Base-by-base conservation (phyloP, 306 rosid genomes). In the Leucaena leucocephala region DNA sequence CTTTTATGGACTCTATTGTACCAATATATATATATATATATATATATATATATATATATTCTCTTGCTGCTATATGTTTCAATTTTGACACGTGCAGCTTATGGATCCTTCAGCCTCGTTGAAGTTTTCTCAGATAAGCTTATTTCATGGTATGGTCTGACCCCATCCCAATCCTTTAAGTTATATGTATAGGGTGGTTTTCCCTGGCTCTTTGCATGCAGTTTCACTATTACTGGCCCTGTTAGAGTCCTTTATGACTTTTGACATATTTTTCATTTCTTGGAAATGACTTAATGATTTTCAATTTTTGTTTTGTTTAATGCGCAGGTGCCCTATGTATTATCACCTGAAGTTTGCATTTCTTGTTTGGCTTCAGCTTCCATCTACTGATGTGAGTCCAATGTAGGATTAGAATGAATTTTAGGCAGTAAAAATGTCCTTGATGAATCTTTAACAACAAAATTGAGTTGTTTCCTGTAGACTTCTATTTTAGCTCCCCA, bases 351-450 rank as follows among this genome's bases (percentile, higher is more conserved):
- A 94, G 88, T 92, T 92, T 73, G 97, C 95, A 57, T 94, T 94
- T 88, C 97, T 94, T 84, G 97, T 94, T 70, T 94, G 98, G 98
- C 97, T 94, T 81, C 98, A 94, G 85, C 97, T 94, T 85, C 98
- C 98, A 36, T 55, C 91, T 44, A 81, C 84, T 39, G 76, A 82
- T 89, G 98, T 92, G 85, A 87, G 97, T 87, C 78, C 43, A 12
- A 76, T 71, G 13, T 52, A 57, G 77, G 46, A 33, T 65, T 27
- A 50, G 58, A 82, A 39, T 80, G 77, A 68, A 62, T 21, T 66
- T 76, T 49, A 62, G 43, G 79, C 19, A 75, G 7, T 64, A 27
- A 72, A 64, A 68, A 72, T 66, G 74, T 34, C 71, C 78, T 27
- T 70, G 55, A 71, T 48, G 49, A 42, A 65, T 71, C 64, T 70